Percentiles rank a stretch among this genome's conserved stretches.
phyloP scores from a whole-genome alignment of 2,329 filamentous ascomycete genomes.

The Knufia fluminis region DNA sequence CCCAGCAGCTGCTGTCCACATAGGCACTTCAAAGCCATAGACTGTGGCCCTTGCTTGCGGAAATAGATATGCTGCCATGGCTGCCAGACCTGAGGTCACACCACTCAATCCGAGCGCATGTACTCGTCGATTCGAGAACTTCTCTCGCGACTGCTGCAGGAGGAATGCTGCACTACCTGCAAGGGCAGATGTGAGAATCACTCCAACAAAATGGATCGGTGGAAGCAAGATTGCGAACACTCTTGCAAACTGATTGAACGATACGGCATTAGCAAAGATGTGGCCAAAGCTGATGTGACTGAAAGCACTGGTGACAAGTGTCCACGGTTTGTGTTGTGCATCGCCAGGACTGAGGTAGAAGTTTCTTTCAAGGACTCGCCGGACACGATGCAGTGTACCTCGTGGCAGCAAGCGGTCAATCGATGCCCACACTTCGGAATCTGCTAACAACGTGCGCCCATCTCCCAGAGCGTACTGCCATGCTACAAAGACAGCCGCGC shows the following conservation, averaged over 20 bases:
- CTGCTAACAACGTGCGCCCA: background rate
- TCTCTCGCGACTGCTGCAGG: background rate
- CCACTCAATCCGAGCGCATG: constrained; percentile 10
- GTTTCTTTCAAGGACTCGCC: background rate
- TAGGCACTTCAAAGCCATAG: constrained; percentile 1
- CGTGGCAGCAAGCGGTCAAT: background rate
- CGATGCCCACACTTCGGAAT: background rate
- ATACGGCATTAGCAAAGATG: constrained; percentile 7
- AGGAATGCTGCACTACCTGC: constrained; percentile 6
- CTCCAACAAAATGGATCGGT: background rate
- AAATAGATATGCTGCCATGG: constrained; percentile 3
- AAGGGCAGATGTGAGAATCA: constrained; percentile 12
- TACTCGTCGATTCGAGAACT: background rate
- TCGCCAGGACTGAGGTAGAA: background rate
- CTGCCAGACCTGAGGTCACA: constrained; percentile 11
- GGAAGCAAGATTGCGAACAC: constrained; percentile 5
- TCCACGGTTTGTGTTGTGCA: constrained; percentile 5
- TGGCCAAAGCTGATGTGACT: constrained; percentile 11
- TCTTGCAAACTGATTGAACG: constrained; percentile 10
- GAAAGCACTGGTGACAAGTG: constrained; percentile 12
- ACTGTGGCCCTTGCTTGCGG: constrained; percentile 1
- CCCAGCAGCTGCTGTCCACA: constrained; percentile 2
- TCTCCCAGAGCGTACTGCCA: background rate
- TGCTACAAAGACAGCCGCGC: background rate
- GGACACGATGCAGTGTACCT: background rate